phyloP scores from a whole-genome alignment of 1,284 basidiomycete genomes.

The Afroboletus lepidellus region DNA sequence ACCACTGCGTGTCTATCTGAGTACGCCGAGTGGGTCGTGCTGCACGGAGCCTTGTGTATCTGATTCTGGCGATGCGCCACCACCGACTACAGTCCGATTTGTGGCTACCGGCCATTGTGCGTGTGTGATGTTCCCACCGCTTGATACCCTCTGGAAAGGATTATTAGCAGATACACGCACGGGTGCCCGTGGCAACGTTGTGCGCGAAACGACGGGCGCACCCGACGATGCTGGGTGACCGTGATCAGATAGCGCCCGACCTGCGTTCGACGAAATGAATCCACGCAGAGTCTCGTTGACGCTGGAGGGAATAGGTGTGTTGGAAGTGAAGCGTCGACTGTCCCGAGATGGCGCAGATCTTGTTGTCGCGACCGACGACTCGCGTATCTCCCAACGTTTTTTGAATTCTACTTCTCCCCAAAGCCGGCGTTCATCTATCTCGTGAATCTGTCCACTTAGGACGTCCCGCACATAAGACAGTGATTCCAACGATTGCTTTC shows the following conservation, averaged over 20 bases:
- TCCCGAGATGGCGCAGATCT: conserved; percentile 16
- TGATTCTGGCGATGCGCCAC: conserved; percentile 36
- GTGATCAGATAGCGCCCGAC: conserved; percentile 36
- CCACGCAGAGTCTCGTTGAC: conserved; percentile 28
- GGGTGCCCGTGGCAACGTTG: conserved; percentile 20
- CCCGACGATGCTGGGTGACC: conserved; percentile 51
- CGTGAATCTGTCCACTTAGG: conserved; percentile 50
- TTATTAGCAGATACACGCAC: conserved; percentile 32
- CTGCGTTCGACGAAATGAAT: conserved; percentile 17
- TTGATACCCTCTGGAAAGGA: conserved; percentile 25
- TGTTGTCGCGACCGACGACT: conserved; percentile 3
- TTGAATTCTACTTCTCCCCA: conserved; percentile 52
- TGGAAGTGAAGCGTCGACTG: conserved; percentile 15
- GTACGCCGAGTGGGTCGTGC: conserved; percentile 65
- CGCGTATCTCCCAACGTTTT: conserved; percentile 30
- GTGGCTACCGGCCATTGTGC: conserved; percentile 7
- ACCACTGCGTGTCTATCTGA: conserved; percentile 30
- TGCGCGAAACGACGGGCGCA: conserved; percentile 30
- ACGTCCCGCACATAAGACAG: conserved; percentile 73
- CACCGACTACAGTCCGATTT: conserved; percentile 26
- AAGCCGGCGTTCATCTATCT: conserved; percentile 64
- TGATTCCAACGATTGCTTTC: conserved; percentile 68
- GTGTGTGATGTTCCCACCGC: conserved; percentile 5
- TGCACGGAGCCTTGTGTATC: conserved; percentile 30
- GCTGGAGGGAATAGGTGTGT: conserved; percentile 12